Percentiles rank a stretch among this genome's conserved stretches.
Evolutionary conservation across 352 stramenopile species (phyloP).

Genomic region (Phytophthora megakarya): DNA sequence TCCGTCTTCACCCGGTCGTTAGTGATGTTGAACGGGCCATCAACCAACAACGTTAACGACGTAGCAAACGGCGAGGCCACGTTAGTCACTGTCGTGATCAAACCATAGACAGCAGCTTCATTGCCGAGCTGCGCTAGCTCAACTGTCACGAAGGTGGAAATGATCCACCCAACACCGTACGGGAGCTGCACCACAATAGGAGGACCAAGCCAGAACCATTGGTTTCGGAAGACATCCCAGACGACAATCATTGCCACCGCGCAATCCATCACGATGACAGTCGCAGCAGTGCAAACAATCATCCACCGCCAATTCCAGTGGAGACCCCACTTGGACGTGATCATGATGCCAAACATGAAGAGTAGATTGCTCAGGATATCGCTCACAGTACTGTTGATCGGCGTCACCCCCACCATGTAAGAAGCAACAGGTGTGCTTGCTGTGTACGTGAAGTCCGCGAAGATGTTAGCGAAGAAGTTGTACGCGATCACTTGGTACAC

Average conservation of each 20-base stretch:
- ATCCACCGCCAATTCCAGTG: slow-evolving; percentile 49
- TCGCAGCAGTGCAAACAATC: slow-evolving; percentile 16
- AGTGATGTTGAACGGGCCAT: slow-evolving; percentile 30
- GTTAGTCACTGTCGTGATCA: slow-evolving; percentile 45
- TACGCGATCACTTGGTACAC: slow-evolving; percentile 52
- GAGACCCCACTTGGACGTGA: slow-evolving; percentile 9
- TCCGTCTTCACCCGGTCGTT: slow-evolving; percentile 37
- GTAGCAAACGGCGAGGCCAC: slow-evolving; percentile 27
- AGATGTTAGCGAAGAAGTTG: slow-evolving; percentile 44
- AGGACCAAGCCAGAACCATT: slow-evolving; percentile 23
- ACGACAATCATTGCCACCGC: slow-evolving; percentile 19
- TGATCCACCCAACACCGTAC: slow-evolving; percentile 22
- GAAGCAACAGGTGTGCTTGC: slow-evolving; percentile 29
- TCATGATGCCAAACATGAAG: slow-evolving; percentile 25
- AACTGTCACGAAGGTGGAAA: slow-evolving; percentile 33
- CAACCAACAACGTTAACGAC: slow-evolving; percentile 29
- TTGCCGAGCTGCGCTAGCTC: slow-evolving; percentile 40
- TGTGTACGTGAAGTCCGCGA: slow-evolving; percentile 38
- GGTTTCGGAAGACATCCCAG: slow-evolving; percentile 20
- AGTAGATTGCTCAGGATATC: slow-evolving; percentile 34
- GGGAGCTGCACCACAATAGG: slow-evolving; percentile 16
- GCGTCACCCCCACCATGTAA: slow-evolving; percentile 39
- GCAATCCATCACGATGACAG: slow-evolving; percentile 24
- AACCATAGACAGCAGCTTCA: slow-evolving; percentile 38
- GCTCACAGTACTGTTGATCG: slow-evolving; percentile 39